Evolutionary conservation across 2,329 filamentous ascomycete species (phyloP), one percentile per base, ranked within the genome.

Genomic region (Sarocladiaceae sp.): DNA sequence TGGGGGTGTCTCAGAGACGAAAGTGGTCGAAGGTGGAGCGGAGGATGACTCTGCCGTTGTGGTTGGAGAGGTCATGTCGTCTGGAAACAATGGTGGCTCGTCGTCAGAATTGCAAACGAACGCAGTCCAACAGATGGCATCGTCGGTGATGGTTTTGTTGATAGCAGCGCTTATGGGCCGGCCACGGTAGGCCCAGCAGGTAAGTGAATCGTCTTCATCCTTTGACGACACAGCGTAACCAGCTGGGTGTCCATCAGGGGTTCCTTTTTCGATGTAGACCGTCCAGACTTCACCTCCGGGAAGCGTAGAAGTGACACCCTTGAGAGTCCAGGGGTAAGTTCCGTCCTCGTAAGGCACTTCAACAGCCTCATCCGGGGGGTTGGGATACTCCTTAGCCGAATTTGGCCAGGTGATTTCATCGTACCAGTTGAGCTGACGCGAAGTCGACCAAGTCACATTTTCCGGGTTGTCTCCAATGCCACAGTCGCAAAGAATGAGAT

Each of bases 341-440:
- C 70, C 70, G 22, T 67, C 61, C 12, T 59, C 62, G 58, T 62
- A 73, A 1, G 70, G 70, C 42, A 73, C 62, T 55, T 73, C 62
- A 12, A 71, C 66, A 15, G 65, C 62, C 65, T 71, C 64, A 29
- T 71, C 64, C 11, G 70, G 68, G 23, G 66, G 62, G 13, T 62
- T 59, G 11, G 70, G 69, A 33, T 69, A 69, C 12, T 61, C 58
- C 26, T 64, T 64, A 33, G 61, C 65, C 26, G 62, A 62, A 3
- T 60, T 57, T 13, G 69, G 65, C 70, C 70, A 73, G 29, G 59
- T 53, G 39, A 71, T 63, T 10, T 70, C 64, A 42, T 66, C 51
- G 52, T 73, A 73, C 71, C 71, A 73, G 55, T 73, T 72, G 59
- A 73, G 68, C 57, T 73, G 70, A 36, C 70, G 70, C 40, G 70